Conservation (phyloP, 306 rosid species). For the Delonix regia region DNA sequence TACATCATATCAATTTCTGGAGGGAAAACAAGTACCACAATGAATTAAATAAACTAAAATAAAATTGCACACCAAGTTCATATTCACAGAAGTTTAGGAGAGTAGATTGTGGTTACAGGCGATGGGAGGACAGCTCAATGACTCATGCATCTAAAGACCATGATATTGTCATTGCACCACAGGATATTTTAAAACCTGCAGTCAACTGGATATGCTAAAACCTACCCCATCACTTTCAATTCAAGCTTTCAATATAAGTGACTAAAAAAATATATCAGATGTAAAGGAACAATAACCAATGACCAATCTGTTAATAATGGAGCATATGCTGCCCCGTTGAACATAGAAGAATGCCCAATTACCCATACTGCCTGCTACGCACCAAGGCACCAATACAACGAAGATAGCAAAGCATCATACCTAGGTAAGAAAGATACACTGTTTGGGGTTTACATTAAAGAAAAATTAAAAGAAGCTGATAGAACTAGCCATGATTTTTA, state of each 20-base stretch:
- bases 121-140: neutral
- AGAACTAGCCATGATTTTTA: neutral
- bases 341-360: neutral
- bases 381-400: neutral
- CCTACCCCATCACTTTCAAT: neutral
- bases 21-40: neutral
- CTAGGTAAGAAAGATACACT: neutral
- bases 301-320: neutral
- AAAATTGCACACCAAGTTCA: neutral
- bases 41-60: neutral
- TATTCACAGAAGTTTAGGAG: neutral
- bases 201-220: neutral
- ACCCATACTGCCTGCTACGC: neutral
- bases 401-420: neutral
- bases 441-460: neutral
- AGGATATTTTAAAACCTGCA: neutral
- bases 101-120: neutral
- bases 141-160: neutral
- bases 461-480: neutral
- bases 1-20: slow-evolving; percentile 8
- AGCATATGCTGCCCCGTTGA: neutral
- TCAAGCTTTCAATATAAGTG: neutral
- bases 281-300: neutral
- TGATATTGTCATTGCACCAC: neutral
- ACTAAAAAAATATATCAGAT: neutral